Evolutionary conservation across 345 rosid genomes (phyloP).

Genomic region (Noccaea caerulescens): DNA sequence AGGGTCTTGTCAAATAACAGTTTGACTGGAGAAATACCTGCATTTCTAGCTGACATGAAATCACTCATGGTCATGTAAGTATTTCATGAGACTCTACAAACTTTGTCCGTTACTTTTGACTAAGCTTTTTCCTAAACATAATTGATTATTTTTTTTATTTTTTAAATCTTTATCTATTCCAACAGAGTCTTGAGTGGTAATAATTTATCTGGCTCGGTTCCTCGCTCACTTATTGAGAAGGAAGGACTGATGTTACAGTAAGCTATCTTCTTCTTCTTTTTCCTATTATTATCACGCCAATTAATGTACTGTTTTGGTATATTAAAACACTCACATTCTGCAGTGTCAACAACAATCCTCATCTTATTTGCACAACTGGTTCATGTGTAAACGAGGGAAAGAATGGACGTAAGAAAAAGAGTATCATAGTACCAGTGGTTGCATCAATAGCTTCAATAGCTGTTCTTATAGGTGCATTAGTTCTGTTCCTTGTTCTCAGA

Average conservation of each 20-base stretch:
- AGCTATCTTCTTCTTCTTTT: neutral
- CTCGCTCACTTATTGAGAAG: slow-evolving; percentile 45
- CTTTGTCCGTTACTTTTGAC: neutral
- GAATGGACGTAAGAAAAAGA: slow-evolving; percentile 24
- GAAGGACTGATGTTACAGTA: slow-evolving; percentile 38
- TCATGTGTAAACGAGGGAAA: slow-evolving; percentile 28
- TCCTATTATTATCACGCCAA: neutral
- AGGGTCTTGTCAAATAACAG: slow-evolving; percentile 61
- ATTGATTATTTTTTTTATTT: neutral
- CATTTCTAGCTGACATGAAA: slow-evolving; percentile 47
- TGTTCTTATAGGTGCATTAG: slow-evolving; percentile 30
- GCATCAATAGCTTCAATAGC: slow-evolving; percentile 39
- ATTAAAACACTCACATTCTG: neutral
- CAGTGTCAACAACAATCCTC: slow-evolving; percentile 33
- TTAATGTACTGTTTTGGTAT: neutral
- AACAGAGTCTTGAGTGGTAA: slow-evolving; percentile 52
- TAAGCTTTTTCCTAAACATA: neutral
- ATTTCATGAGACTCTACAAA: slow-evolving; percentile 7
- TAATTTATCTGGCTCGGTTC: slow-evolving; percentile 51
- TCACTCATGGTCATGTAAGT: slow-evolving; percentile 59
- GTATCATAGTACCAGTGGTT: slow-evolving; percentile 32
- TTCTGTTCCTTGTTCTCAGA: slow-evolving; percentile 10
- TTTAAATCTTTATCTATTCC: neutral
- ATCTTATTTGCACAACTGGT: slow-evolving; percentile 24
- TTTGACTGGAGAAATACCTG: slow-evolving; percentile 55